Percentiles rank a stretch among this genome's conserved stretches.
phyloP scores from a whole-genome alignment of 75 land plant genomes.

The Sequoia sempervirens region DNA sequence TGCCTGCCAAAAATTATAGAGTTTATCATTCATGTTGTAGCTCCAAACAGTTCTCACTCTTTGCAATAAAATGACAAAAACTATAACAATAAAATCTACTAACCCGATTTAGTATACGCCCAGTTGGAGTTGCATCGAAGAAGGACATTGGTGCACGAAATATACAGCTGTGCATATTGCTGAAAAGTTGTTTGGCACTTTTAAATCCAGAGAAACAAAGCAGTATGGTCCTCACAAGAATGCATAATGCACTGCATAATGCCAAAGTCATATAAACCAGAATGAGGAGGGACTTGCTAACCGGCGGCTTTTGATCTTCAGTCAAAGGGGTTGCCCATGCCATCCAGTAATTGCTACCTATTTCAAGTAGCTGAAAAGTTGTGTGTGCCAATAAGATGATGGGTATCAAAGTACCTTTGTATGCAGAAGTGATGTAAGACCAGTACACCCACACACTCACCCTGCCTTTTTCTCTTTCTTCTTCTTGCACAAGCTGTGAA shows the following conservation, averaged over 20 bases:
- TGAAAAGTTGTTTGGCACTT: conserved; percentile 63
- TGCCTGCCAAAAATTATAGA: background rate
- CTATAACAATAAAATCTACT: conserved; percentile 32
- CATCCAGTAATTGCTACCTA: conserved; percentile 92
- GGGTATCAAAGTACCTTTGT: conserved; percentile 51
- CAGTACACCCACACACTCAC: conserved; percentile 70
- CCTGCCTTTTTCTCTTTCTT: conserved; percentile 69
- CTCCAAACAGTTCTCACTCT: background rate
- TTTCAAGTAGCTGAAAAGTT: conserved; percentile 67
- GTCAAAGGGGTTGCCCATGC: conserved; percentile 83
- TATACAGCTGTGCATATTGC: conserved; percentile 54
- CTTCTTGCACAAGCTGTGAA: conserved; percentile 61
- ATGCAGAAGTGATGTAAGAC: conserved; percentile 67
- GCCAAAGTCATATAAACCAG: conserved; percentile 64
- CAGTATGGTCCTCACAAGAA: conserved; percentile 49
- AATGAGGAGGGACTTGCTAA: conserved; percentile 31
- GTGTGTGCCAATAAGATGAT: conserved; percentile 54
- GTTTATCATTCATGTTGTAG: background rate
- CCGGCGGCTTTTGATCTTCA: conserved; percentile 27
- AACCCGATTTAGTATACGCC: conserved; percentile 85
- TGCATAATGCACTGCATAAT: conserved; percentile 56
- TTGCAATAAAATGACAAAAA: conserved; percentile 33
- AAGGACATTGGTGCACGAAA: conserved; percentile 97
- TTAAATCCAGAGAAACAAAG: conserved; percentile 48
- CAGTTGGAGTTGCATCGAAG: conserved; percentile 95